Base-by-base conservation (phyloP, 257 asterid species). In the Gardenia jasminoides region DNA sequence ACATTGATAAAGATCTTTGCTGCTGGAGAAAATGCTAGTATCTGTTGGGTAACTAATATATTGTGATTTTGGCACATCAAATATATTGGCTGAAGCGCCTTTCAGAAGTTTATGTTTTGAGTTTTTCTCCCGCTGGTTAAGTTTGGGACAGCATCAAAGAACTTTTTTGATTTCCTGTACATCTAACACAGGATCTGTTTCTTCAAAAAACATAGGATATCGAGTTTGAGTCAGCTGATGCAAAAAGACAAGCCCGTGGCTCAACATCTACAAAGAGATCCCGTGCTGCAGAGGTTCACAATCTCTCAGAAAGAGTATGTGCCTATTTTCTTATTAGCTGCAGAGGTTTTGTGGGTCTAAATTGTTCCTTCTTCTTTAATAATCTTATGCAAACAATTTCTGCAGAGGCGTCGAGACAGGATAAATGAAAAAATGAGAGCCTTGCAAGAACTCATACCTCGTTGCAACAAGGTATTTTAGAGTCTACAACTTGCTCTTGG, bases 261-360 rank as follows among this genome's bases (percentile, higher is more conserved):
- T 86, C 96, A 41, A 61, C 93, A 22, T 86, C 91, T 20, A 83
- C 91, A 13, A 90, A 89, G 87, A 85, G 93, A 84, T 82, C 95
- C 54, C 97, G 98, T 31, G 91, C 95, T 77, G 93, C 98, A 4
- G 93, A 94, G 84, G 97, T 90, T 47, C 97, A 92, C 82, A 94
- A 91, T 83, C 92, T 85, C 36, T 92, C 93, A 0, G 96, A 91
- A 83, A 88, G 92, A 89, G 96, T 91, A 72, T 11, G 78, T 79
- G 17, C 15, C 10, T 11, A 10, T 69, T 4, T 36, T 6, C 20
- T 24, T 3, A 31, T 26, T 22, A 15, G 74, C 30, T 46, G 62
- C 48, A 16, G 15, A 5, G 17, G 43, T 19, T 61, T 74, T 26
- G 72, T 20, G 2, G 19, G 22, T n/a, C 52, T 48, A 7, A 46